phyloP scores from a whole-genome alignment of 2,329 filamentous ascomycete genomes.

The Fusarium piperis region DNA sequence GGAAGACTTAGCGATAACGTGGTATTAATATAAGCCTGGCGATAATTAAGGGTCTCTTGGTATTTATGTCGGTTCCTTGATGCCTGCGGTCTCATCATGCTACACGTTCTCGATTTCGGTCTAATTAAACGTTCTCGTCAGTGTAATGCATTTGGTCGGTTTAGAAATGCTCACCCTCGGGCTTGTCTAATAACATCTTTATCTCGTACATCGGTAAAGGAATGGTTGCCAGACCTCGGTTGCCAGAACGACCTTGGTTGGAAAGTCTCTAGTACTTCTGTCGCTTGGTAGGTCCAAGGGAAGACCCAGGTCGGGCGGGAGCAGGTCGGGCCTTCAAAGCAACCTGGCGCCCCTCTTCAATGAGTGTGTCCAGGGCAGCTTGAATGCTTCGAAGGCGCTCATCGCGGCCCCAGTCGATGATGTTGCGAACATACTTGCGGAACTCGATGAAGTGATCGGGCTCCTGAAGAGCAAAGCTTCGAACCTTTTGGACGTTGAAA shows the following conservation, averaged over 20 bases:
- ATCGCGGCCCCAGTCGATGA: slow-evolving; percentile 49
- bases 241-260: not conserved
- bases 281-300: not conserved
- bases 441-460: slow-evolving; percentile 44
- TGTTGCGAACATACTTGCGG: slow-evolving; percentile 47
- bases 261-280: not conserved
- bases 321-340: not conserved
- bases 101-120: not conserved
- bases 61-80: not conserved
- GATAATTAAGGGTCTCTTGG: not conserved
- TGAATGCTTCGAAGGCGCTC: slow-evolving; percentile 42
- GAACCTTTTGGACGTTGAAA: slow-evolving; percentile 39
- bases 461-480: slow-evolving; percentile 44
- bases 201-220: not conserved
- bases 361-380: slow-evolving; percentile 9
- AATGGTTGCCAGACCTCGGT: not conserved
- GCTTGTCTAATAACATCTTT: not conserved
- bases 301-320: not conserved
- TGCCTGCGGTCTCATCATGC: not conserved
- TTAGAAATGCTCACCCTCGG: not conserved
- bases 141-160: not conserved
- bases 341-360: not conserved
- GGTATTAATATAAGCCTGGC: not conserved
- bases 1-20: too few species aligned
- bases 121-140: not conserved